Evolutionary conservation across 2,329 filamentous ascomycete species (phyloP).

Genomic region (Claviceps pazoutovae): DNA sequence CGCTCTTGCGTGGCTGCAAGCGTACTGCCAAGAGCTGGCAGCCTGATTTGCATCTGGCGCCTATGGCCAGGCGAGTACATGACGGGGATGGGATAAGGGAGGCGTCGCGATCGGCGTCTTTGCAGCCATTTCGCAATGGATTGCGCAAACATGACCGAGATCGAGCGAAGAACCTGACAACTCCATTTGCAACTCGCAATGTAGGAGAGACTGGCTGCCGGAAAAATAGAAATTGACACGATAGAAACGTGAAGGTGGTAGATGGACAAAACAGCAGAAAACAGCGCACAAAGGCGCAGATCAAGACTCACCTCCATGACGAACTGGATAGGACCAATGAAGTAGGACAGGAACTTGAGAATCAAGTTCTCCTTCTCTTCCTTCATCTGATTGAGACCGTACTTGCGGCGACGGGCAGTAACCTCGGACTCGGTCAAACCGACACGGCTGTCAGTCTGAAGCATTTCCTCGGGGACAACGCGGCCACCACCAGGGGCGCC

Average conservation of each 20-base stretch:
- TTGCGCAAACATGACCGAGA: background rate
- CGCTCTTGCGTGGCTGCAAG: background rate
- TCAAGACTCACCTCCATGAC: slow-evolving; percentile 65
- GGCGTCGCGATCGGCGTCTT: background rate
- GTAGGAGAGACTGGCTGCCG: background rate
- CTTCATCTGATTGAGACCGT: slow-evolving; percentile 79
- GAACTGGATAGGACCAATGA: slow-evolving; percentile 81
- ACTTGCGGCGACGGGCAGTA: slow-evolving; percentile 47
- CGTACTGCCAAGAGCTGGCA: background rate
- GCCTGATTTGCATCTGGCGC: background rate
- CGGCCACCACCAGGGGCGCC: slow-evolving; percentile 39
- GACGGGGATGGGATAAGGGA: background rate
- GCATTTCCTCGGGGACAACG: slow-evolving; percentile 56
- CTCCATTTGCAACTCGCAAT: background rate
- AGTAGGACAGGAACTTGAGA: slow-evolving; percentile 72
- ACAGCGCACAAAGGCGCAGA: background rate
- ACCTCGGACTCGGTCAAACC: slow-evolving; percentile 66
- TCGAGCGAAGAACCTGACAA: background rate
- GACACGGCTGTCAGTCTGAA: slow-evolving; percentile 59
- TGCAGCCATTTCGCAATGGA: background rate
- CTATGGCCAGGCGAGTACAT: background rate
- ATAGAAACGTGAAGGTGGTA: background rate
- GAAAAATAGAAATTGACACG: too few species aligned
- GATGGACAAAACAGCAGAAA: background rate
- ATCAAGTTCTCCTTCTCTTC: slow-evolving; percentile 78